Evolutionary conservation across 768 basidiomycete species (phyloP), one percentile per base, ranked within the genome.

Genomic region (Boletus rufocinnamomeus): DNA sequence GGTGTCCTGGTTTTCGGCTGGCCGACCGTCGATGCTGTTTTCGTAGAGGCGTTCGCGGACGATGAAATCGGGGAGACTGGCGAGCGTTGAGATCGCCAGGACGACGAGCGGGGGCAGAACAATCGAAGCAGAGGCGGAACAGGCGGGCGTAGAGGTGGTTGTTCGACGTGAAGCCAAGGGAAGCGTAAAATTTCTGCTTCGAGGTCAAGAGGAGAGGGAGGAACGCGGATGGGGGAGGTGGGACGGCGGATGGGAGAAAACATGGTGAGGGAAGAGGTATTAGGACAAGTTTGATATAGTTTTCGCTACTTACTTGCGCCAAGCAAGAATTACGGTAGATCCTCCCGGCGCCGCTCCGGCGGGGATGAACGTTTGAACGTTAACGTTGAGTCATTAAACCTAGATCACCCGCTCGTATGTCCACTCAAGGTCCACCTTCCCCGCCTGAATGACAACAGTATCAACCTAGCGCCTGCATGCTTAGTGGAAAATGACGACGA

Each of bases 41-140:
- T 80, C 75, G 75, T 82, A 81, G 28, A 87, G 74, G 8, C 78
- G 77, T n/a, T 65, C 66, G 34, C 76, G 76, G 37, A 85, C 68
- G 56, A 78, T 82, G 2, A 81, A 84, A 5, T 59, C 60, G 35
- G 77, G 76, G 4, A 85, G 74, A 6, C 80, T 78, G 0, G 83
- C 86, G 62, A 30, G 63, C 81, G 66, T 65, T 81, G 63, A 64
- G 67, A 0, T 75, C 73, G 17, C 72, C 69, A 57, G 86, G 78
- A 44, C 89, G 79, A 27, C 89, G 81, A 2, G 59, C 34, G 44
- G 82, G 74, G 0, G 87, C 83, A 30, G 72, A 70, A 2, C 61
- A 51, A 68, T 90, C 88, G 74, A 89, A 90, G 66, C 77, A 81
- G 67, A 69, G 54, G 16, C 74, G 73, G 66, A 83, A 89, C 10